A percentile compares a stretch with the other conserved stretches of the same genome.
These are phyloP conservation scores for Acer negundo DNA, from an alignment of 345 rosid species.

Conservation along the genomic window DNA sequence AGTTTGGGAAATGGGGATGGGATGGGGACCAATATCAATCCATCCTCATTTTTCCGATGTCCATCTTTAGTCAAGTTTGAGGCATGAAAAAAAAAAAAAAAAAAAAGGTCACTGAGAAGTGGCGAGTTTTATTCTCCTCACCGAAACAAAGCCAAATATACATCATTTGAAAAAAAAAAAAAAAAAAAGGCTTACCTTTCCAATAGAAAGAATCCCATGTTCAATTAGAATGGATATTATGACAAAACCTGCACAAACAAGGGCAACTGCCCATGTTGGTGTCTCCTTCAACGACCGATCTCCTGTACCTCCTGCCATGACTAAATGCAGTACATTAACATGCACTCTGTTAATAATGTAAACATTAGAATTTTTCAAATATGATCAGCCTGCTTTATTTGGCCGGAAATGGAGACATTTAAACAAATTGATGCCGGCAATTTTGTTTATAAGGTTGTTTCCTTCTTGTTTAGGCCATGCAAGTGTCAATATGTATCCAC, in stretches of 20 bases:
- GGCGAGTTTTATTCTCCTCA: no score
- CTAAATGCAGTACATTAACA: neutral
- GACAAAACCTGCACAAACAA: slow-evolving; percentile 37
- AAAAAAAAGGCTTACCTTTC: slow-evolving; percentile 18
- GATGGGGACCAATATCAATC: no score
- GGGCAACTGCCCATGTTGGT: slow-evolving; percentile 50
- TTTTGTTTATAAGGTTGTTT: neutral
- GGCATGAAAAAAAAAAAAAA: no score
- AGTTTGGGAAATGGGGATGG: no score
- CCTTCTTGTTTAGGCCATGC: neutral
- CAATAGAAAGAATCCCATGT: slow-evolving; percentile 28
- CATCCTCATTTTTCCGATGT: no score
- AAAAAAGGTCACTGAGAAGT: no score
- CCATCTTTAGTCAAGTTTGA: no score
- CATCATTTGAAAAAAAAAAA: no score
- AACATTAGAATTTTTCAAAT: neutral
- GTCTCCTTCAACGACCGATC: slow-evolving; percentile 41
- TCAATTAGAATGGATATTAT: slow-evolving; percentile 40
- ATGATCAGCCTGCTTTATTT: neutral
- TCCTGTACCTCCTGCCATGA: slow-evolving; percentile 29
- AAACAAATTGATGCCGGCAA: slow-evolving; percentile 19
- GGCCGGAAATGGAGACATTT: neutral
- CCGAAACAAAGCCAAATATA: no score
- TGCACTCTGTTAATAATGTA: neutral
- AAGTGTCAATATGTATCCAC: neutral